Percentiles rank a stretch among this genome's conserved stretches.
These are phyloP conservation scores for Ottelia alismoides DNA, from an alignment of 106 monocot species.

Conservation along the genomic window DNA sequence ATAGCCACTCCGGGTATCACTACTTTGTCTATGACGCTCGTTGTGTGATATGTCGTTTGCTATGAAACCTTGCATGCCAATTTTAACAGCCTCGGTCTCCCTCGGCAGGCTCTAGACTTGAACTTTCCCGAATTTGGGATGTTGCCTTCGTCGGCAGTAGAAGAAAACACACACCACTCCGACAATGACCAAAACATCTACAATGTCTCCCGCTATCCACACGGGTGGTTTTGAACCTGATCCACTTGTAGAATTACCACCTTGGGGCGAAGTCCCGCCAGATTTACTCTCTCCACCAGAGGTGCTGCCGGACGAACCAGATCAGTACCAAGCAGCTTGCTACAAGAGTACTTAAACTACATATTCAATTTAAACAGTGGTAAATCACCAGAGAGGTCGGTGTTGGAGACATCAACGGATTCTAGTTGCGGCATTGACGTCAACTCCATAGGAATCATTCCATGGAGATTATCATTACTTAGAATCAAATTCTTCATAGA, in stretches of 20 bases:
- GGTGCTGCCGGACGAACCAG: background rate
- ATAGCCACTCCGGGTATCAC: conserved; percentile 14
- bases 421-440: too few relatives aligned
- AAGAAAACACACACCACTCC: too few relatives aligned
- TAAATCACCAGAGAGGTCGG: conserved; percentile 27
- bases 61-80: too few relatives aligned
- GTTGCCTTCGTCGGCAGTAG: too few relatives aligned
- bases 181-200: conserved; percentile 14
- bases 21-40: conserved; percentile 27
- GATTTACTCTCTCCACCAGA: background rate
- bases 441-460: too few relatives aligned
- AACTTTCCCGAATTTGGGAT: conserved; percentile 18
- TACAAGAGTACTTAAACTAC: conserved; percentile 17
- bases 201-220: conserved; percentile 6
- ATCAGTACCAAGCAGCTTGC: conserved; percentile 19
- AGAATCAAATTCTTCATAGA: too few relatives aligned
- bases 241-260: conserved; percentile 1
- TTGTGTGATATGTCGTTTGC: conserved; percentile 20
- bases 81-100: conserved; percentile 20
- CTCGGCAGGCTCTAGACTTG: conserved; percentile 13
- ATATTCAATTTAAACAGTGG: conserved; percentile 29
- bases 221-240: conserved; percentile 4
- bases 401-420: conserved; percentile 38
- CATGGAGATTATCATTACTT: conserved; percentile 40
- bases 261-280: conserved; percentile 2